Evolutionary conservation across 2,329 filamentous ascomycete species (phyloP).

Genomic region (Podosphaera fusca): DNA sequence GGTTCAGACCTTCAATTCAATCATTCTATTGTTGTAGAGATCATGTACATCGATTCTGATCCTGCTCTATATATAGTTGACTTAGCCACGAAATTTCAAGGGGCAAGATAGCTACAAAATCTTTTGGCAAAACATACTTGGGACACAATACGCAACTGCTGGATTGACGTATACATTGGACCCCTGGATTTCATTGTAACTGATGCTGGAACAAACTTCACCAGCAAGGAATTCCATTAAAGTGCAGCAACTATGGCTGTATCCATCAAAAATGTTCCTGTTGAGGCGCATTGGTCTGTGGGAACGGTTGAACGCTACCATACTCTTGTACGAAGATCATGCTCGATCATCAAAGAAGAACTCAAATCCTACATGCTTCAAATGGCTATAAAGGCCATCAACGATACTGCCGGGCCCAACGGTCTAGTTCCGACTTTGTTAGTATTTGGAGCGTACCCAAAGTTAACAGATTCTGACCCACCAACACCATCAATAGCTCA

Average conservation of each 20-base stretch:
- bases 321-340: not conserved
- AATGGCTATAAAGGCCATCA: constrained; percentile 1
- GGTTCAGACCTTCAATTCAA: not conserved
- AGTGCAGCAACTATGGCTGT: not conserved
- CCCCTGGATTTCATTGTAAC: not conserved
- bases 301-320: not conserved
- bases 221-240: not conserved
- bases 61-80: not conserved
- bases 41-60: not conserved
- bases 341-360: not conserved
- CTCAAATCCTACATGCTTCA: not conserved
- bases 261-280: not conserved
- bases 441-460: not conserved
- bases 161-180: not conserved
- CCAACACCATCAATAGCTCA: not conserved
- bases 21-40: not conserved
- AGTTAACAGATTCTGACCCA: not conserved
- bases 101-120: not conserved
- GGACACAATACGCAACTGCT: not conserved
- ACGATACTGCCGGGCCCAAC: not conserved
- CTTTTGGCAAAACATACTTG: not conserved
- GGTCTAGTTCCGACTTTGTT: not conserved
- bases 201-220: not conserved
- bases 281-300: not conserved
- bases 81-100: not conserved